Base-by-base conservation (phyloP, 345 rosid species). In the Arabis hirsuta region DNA sequence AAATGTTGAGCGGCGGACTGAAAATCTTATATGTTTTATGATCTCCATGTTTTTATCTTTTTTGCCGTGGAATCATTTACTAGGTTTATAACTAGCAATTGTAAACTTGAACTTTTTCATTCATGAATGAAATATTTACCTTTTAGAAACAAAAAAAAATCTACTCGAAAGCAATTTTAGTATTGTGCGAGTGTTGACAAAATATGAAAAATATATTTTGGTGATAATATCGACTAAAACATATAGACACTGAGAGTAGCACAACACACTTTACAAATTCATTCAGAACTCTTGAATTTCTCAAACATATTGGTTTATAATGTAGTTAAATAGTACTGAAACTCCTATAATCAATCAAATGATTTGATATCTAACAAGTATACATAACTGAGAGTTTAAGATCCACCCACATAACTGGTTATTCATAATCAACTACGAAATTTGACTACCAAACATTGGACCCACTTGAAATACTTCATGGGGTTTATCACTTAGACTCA, bases 381-480 rank as follows among this genome's bases (percentile, higher is more conserved):
- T 4, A 51, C 52, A 71, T 42, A 41, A 29, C 42, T 29, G 36
- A 61, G 53, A 41, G 34, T 61, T 61, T 51, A 61, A 29, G 32
- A 52, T 45, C 71, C 42, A 64, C 56, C 51, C 12, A 73, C 26
- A 73, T 19, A 56, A 16, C 32, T 45, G 31, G 51, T 73, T 65
- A 64, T 12, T 64, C 71, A 73, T 54, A 43, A 52, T 43, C 69
- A 42, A 64, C 63, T 54, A 62, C 1, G 5, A 55, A 56, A 65
- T 31, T 48, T 56, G 65, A 73, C 39, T 27, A 73, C 59, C 71
- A 73, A 73, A 55, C 51, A 10, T 73, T 65, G 71, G 71, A 73
- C 77, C 77, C 77, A 50, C 73, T 65, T 65, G 22, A 47, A 43
- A 62, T 44, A 65, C 48, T 65, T 65, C 60, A 41, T 55, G 71